phyloP scores from a whole-genome alignment of 495 filamentous ascomycete genomes.

The Aspergillus ellipticus region DNA sequence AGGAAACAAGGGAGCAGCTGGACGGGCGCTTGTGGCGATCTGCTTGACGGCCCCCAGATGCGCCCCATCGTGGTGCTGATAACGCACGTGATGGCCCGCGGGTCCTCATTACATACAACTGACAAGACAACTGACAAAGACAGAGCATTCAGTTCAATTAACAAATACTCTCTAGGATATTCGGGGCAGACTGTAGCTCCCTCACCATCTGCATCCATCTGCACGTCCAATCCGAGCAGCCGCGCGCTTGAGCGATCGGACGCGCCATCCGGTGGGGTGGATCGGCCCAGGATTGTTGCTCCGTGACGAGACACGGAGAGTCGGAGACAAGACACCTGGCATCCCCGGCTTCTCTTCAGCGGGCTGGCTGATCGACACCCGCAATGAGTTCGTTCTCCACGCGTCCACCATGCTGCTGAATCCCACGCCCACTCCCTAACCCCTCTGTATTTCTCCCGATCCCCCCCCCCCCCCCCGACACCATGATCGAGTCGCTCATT shows the following conservation, averaged over 20 bases:
- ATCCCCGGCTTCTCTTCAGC: no score
- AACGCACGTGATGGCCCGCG: no score
- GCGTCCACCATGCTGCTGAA: conserved; percentile 3
- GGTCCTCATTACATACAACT: no score
- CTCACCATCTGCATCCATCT: neutral
- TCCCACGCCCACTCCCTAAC: no score
- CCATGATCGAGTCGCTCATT: conserved; percentile 42
- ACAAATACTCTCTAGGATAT: no score
- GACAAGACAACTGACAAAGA: no score
- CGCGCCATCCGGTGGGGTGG: neutral
- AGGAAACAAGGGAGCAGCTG: neutral
- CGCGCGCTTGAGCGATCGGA: conserved; percentile 4
- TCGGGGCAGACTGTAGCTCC: no score
- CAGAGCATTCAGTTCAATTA: no score
- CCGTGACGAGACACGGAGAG: neutral
- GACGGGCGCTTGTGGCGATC: conserved; percentile 9
- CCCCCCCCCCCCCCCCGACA: neutral
- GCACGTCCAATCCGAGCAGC: neutral
- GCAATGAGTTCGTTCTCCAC: no score
- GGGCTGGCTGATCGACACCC: neutral
- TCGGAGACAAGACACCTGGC: neutral
- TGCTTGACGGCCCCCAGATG: conserved; percentile 6
- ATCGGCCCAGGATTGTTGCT: conserved; percentile 2
- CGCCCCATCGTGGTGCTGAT: neutral
- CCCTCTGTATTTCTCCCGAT: neutral